Conservation (phyloP, 805 yeast species). For the Maudiozyma barnettii region DNA sequence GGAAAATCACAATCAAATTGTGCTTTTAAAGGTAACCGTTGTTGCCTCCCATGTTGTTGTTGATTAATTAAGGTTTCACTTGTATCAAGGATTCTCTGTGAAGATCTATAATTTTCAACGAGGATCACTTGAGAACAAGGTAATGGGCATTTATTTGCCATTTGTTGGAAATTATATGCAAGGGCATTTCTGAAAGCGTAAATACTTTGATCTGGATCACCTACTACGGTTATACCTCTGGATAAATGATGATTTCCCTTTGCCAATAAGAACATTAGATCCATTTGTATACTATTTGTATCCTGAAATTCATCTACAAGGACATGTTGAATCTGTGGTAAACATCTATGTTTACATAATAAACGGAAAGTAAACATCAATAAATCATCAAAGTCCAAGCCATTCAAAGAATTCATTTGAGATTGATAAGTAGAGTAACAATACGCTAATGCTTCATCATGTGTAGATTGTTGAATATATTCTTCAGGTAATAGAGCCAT, state of each 20-base stretch:
- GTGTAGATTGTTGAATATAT: conserved; percentile 23
- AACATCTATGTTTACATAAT: conserved; percentile 35
- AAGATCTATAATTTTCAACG: conserved; percentile 72
- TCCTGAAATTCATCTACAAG: conserved; percentile 94
- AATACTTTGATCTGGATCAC: conserved; percentile 94
- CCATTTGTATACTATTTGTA: conserved; percentile 68
- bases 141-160: conserved; percentile 37
- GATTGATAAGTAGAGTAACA: conserved; percentile 48
- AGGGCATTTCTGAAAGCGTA: conserved; percentile 83
- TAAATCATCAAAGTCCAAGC: conserved; percentile 80
- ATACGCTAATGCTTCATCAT: conserved; percentile 27
- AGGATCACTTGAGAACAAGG: conserved; percentile 34
- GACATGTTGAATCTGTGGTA: conserved; percentile 52
- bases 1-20: conserved; percentile 36
- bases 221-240: conserved; percentile 73
- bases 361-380: conserved; percentile 47
- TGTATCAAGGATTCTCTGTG: conserved; percentile 50
- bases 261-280: conserved; percentile 49
- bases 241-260: conserved; percentile 31
- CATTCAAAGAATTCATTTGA: conserved; percentile 32
- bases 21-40: conserved; percentile 39
- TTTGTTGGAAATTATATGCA: conserved; percentile 49
- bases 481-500: conserved; percentile 38
- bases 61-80: conserved; percentile 60
- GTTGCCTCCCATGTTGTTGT: conserved; percentile 34